Percentiles rank a stretch among this genome's conserved stretches.
Conservation (phyloP, 1,139 yeast species). For the Sugiyamaella sp. region DNA sequence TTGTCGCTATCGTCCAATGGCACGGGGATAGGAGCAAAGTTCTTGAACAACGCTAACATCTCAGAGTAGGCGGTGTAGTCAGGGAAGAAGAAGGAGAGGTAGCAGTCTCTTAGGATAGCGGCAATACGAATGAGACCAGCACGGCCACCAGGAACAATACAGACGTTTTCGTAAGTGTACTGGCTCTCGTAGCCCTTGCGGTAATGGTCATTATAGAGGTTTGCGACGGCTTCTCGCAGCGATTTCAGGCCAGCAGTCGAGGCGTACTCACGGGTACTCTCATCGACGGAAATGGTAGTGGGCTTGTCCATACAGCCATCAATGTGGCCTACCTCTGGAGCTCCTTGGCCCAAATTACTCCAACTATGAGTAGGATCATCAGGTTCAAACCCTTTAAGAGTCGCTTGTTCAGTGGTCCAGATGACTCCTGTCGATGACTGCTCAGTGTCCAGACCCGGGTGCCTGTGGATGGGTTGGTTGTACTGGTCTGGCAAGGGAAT, state of each 20-base stretch:
- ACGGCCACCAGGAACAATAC: conserved; percentile 72
- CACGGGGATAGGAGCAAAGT: conserved; percentile 69
- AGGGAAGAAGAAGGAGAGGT: conserved; percentile 64
- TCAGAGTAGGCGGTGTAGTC: conserved; percentile 77
- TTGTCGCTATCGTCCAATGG: conserved; percentile 64
- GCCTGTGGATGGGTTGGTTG: conserved; percentile 42
- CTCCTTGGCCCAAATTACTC: conserved; percentile 74
- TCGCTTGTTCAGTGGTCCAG: conserved; percentile 70
- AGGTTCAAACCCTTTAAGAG: conserved; percentile 59
- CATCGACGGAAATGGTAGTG: conserved; percentile 53
- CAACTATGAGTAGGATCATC: conserved; percentile 51
- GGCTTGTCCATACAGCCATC: conserved; percentile 67
- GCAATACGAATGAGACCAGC: conserved; percentile 71
- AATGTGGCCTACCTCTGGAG: conserved; percentile 68
- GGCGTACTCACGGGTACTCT: conserved; percentile 60
- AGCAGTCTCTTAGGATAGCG: conserved; percentile 63
- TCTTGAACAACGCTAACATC: conserved; percentile 66
- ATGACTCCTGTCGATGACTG: conserved; percentile 70
- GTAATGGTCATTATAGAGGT: conserved; percentile 60
- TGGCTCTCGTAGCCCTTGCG: conserved; percentile 55
- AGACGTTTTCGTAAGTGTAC: conserved; percentile 66
- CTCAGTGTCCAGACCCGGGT: conserved; percentile 64
- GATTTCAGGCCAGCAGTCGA: conserved; percentile 66
- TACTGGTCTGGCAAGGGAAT: conserved; percentile 41
- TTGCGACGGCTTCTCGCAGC: conserved; percentile 64